These are phyloP conservation scores for Barnettozyma pratensis DNA, from an alignment of 805 yeast genomes.

Conservation along the genomic window DNA sequence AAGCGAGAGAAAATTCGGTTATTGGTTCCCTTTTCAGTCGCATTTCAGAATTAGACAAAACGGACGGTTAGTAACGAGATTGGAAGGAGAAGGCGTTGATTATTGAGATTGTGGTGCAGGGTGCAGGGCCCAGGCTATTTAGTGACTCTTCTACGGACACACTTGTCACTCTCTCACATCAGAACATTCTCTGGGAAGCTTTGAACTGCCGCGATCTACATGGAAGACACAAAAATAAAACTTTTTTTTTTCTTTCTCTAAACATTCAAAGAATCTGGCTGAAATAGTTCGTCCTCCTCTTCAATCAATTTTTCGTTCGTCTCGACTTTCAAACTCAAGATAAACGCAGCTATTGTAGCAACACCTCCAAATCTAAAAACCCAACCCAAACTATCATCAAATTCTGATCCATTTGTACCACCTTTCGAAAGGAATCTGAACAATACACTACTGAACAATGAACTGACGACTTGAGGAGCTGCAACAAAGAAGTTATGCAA, in stretches of 20 bases:
- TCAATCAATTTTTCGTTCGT: conserved; percentile 32
- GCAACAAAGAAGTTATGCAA: conserved; percentile 56
- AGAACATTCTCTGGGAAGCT: no score
- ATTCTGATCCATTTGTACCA: conserved; percentile 21
- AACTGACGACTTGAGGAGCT: conserved; percentile 50
- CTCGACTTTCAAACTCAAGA: conserved; percentile 38
- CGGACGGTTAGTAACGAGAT: no score
- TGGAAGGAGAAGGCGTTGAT: no score
- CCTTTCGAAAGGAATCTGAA: conserved; percentile 33
- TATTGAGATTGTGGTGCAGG: no score
- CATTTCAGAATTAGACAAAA: no score
- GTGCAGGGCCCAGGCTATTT: no score
- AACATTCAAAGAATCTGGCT: not conserved
- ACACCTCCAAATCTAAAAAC: conserved; percentile 52
- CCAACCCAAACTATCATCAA: conserved; percentile 48
- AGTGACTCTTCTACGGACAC: no score
- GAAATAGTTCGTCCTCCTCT: conserved; percentile 24
- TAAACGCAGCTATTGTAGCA: conserved; percentile 41
- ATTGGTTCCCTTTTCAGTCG: no score
- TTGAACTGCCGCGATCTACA: no score
- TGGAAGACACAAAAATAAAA: not conserved
- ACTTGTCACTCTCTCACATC: no score
- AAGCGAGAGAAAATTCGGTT: no score
- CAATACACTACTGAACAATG: conserved; percentile 41
- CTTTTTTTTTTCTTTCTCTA: not conserved